Conservation (phyloP, 345 rosid genomes). For the Hypericum androsaemum region DNA sequence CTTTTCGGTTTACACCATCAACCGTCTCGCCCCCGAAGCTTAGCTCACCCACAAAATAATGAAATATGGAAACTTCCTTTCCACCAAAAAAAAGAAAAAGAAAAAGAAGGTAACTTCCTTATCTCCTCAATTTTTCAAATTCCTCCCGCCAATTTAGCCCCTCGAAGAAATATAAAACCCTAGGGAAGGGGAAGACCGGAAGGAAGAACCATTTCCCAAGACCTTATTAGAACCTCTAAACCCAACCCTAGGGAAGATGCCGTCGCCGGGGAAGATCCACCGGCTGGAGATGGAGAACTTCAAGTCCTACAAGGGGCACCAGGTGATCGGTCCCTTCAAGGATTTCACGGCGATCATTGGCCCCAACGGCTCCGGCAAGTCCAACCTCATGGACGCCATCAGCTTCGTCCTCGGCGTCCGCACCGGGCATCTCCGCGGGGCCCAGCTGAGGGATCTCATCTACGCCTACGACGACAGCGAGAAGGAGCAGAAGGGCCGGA, state of each 20-base stretch:
- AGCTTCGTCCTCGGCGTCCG: conserved; percentile 98
- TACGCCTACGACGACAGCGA: conserved; percentile 90
- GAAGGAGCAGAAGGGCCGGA: conserved; percentile 80
- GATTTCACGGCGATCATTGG: conserved; percentile 98
- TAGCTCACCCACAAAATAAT: too few species aligned
- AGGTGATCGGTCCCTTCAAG: conserved; percentile 78
- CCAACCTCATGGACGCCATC: conserved; percentile 96
- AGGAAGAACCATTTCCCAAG: neutral
- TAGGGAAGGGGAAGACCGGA: too few species aligned
- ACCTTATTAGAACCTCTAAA: conserved; percentile 7
- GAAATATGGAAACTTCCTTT: too few species aligned
- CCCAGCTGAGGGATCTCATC: conserved; percentile 89
- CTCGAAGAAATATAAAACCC: too few species aligned
- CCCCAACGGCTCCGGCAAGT: conserved; percentile 96
- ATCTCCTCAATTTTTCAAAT: too few species aligned
- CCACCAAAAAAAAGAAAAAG: too few species aligned
- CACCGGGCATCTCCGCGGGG: conserved; percentile 88
- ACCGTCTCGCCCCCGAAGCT: too few species aligned
- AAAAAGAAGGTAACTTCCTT: too few species aligned
- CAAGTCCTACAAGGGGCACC: conserved; percentile 92
- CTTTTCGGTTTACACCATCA: too few species aligned
- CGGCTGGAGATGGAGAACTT: conserved; percentile 85
- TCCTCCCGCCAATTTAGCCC: too few species aligned
- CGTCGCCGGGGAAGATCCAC: conserved; percentile 70
- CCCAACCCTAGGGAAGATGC: conserved; percentile 35